Evolutionary conservation across 1,139 yeast genomes (phyloP), one percentile per base, ranked within the genome.

Genomic region (Geotrichum cucujoidarum): DNA sequence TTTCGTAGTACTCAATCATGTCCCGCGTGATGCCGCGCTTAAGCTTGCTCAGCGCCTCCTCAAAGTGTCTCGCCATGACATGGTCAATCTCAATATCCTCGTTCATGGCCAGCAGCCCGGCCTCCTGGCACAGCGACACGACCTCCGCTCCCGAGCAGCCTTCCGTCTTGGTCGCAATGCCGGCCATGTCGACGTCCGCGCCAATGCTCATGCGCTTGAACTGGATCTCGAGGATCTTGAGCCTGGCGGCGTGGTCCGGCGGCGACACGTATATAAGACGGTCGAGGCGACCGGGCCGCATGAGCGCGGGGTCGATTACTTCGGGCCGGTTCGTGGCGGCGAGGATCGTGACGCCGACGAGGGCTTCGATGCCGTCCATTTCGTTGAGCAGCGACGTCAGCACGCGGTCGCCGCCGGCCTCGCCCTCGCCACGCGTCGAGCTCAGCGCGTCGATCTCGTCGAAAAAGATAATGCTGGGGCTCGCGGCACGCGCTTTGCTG

Each of bases 131-230:
- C 22, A 90, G 66, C 35, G 89, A 74, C 0, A 90, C 95, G 30
- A 92, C 89, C 64, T 92, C 98, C 0, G 98, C 97, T 39, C 98
- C 98, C 0, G 97, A 88, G 60, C 95, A 89, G 0, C 97, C 97
- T 0, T 84, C 92, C 0, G 96, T 85, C 14, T 64, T 57, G 1
- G 54, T 60, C 0, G 90, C 87, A n/a, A 86, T 68, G 4, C 71
- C 68, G n/a, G 83, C 69, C 24, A 72, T 52, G 1, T 66, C 70
- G 1, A 77, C 76, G 34, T 71, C 71, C 7, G 67, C 63, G 3
- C 63, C 68, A 1, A 73, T 54, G 1, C 72, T 57, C 69, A 88
- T 75, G 45, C 79, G 78, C 39, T 67, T 64, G 35, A 89, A 80
- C 53, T 82, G 78, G 53, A 88, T 88, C 45, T 70, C 68, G 52